Evolutionary conservation across 345 rosid species (phyloP).

Genomic region (Carallia pectinifolia): DNA sequence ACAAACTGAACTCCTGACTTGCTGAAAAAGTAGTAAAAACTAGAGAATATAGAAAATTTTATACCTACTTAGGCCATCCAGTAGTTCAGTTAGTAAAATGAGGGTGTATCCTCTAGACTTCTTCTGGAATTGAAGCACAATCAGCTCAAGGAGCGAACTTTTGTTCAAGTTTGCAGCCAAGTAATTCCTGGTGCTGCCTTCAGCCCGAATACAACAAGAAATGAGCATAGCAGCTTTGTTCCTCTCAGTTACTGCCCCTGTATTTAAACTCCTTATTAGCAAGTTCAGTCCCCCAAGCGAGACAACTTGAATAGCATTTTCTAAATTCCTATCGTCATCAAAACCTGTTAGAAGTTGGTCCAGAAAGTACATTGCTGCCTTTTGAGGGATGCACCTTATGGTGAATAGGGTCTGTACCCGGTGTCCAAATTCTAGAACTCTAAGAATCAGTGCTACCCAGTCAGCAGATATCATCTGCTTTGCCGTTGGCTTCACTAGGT

Average conservation of each 20-base stretch:
- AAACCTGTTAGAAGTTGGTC: slow-evolving; percentile 59
- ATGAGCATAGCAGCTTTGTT: slow-evolving; percentile 36
- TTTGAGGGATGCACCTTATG: slow-evolving; percentile 43
- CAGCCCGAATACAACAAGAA: slow-evolving; percentile 45
- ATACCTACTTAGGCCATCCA: slow-evolving; percentile 49
- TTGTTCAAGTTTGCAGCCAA: slow-evolving; percentile 48
- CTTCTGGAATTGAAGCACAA: slow-evolving; percentile 32
- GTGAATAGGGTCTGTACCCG: slow-evolving; percentile 57
- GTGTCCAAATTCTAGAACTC: slow-evolving; percentile 62
- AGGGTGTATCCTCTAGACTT: slow-evolving; percentile 26
- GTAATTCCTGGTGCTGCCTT: slow-evolving; percentile 47
- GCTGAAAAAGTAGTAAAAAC: background rate
- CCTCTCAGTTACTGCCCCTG: slow-evolving; percentile 38
- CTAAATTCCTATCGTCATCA: slow-evolving; percentile 54
- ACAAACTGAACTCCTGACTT: background rate
- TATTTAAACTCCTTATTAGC: slow-evolving; percentile 33
- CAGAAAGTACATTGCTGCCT: slow-evolving; percentile 58
- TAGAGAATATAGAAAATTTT: background rate
- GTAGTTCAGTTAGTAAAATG: slow-evolving; percentile 43
- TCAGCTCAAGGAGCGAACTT: slow-evolving; percentile 50
- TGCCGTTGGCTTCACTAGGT: slow-evolving; percentile 54
- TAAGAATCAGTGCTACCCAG: slow-evolving; percentile 55
- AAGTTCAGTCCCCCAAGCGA: slow-evolving; percentile 51
- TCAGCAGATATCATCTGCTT: slow-evolving; percentile 60
- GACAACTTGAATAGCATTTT: slow-evolving; percentile 54